Evolutionary conservation across 805 yeast species (phyloP), one percentile per base, ranked within the genome.

Genomic region (Candida incommunis): DNA sequence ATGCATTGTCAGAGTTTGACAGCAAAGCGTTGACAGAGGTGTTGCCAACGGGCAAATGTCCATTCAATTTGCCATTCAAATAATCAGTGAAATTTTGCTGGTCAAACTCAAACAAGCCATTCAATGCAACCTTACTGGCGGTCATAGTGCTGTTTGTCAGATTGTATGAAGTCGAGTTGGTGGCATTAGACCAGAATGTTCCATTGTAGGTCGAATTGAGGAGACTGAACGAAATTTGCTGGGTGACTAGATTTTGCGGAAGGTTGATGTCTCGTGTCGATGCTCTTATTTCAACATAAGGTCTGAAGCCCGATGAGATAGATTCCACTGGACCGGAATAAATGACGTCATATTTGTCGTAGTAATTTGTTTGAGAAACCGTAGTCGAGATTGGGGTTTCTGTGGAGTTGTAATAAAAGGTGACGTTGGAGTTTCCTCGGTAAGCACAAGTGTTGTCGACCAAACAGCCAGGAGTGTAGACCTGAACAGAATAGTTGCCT

Each of bases 381-480:
- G 75, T 54, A 2, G 78, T 53, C 1, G 70, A 46, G 3, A 63
- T 63, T 15, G 65, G 54, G 0, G 57, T 52, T 0, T 59, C 54
- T 21, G 72, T 74, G 25, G 71, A 66, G 7, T 69, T 70, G 31
- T 74, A 72, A 50, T 61, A 66, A 1, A 88, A 66, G 0, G 94
- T 72, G 0, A 80, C 95, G 53, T 84, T 84, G 2, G 84, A 90
- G 22, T 75, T 71, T 9, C 94, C 90, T 57, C 98, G 72, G 20
- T 64, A 47, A 21, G 58, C 52, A 63, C 98, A 92, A 0, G 92
- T 71, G 43, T 65, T 62, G 57, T 83, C 95, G 2, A 53, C 58
- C 1, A 60, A 44, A 64, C 98, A 92, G 0, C 97, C 97, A 0
- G 96, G 96, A 0, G 98, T 92, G 54, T 75, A 80, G 43, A 88